phyloP scores from a whole-genome alignment of 805 yeast genomes.

The Lachancea mirantina region DNA sequence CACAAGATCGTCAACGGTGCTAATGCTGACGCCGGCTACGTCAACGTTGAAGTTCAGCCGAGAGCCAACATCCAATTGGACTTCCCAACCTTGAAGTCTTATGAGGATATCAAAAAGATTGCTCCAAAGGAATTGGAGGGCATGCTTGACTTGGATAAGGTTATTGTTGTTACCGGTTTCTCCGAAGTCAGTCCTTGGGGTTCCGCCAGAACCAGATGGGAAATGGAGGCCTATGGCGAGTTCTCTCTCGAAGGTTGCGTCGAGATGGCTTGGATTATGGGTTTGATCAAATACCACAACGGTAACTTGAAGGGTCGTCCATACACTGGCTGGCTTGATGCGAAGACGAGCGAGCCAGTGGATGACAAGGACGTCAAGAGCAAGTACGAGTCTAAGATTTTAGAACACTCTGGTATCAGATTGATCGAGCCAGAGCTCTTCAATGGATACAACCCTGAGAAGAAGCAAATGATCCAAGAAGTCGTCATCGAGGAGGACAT shows the following conservation, averaged over 20 bases:
- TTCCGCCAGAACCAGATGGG: conserved; percentile 98
- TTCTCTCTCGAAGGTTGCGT: conserved; percentile 96
- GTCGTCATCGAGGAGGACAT: conserved; percentile 93
- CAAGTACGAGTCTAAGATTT: conserved; percentile 81
- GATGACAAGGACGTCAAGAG: conserved; percentile 90
- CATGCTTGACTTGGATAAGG: conserved; percentile 83
- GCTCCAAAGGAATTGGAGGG: conserved; percentile 76
- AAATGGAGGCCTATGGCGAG: conserved; percentile 93
- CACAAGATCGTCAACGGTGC: conserved; percentile 77
- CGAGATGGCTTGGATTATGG: conserved; percentile 99
- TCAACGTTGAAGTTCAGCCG: conserved; percentile 74
- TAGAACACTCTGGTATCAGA: conserved; percentile 95
- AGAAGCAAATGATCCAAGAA: conserved; percentile 91
- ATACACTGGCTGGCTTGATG: conserved; percentile 96
- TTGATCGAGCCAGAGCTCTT: conserved; percentile 93
- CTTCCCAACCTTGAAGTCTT: conserved; percentile 82
- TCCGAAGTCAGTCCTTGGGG: conserved; percentile 99
- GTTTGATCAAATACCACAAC: conserved; percentile 88
- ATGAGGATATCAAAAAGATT: conserved; percentile 59
- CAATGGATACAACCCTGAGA: conserved; percentile 88
- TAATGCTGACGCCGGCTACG: conserved; percentile 77
- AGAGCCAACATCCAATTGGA: conserved; percentile 91
- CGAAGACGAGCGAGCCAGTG: conserved; percentile 85
- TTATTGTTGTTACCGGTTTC: conserved; percentile 95
- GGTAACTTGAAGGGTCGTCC: conserved; percentile 60